Conservation (phyloP, 495 filamentous ascomycete genomes). For the Parathielavia hyrcaniae region DNA sequence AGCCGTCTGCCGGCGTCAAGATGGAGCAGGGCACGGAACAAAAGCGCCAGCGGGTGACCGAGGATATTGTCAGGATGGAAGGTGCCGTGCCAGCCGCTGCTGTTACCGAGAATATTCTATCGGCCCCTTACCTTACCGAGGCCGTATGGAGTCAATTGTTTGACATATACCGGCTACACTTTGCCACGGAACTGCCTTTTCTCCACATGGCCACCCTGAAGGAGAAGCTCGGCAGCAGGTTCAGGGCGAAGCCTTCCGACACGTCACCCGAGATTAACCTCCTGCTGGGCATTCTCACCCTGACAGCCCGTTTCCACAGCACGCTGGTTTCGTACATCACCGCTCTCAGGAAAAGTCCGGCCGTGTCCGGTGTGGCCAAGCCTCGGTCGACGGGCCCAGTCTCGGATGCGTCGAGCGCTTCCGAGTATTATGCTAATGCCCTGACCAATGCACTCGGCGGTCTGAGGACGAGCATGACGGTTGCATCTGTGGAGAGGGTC, state of each 20-base stretch:
- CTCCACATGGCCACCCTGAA: conserved; percentile 76
- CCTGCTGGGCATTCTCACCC: conserved; percentile 67
- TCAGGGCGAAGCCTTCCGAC: conserved; percentile 41
- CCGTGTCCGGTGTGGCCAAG: conserved; percentile 34
- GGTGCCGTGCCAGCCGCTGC: conserved; percentile 28
- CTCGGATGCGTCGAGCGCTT: conserved; percentile 58
- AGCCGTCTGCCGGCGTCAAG: conserved; percentile 43
- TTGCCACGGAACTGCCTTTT: conserved; percentile 75
- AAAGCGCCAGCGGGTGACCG: conserved; percentile 54
- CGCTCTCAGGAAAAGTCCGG: conserved; percentile 31
- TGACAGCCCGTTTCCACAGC: conserved; percentile 73
- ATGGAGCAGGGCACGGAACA: conserved; percentile 57
- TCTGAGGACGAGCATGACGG: conserved; percentile 49
- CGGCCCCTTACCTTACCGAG: conserved; percentile 54
- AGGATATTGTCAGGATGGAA: conserved; percentile 42
- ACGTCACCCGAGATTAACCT: conserved; percentile 48
- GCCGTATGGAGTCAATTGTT: conserved; percentile 66
- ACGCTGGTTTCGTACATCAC: conserved; percentile 59
- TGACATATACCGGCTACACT: conserved; percentile 77
- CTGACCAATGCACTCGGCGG: conserved; percentile 59
- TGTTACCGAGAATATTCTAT: conserved; percentile 45
- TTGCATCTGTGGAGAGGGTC: conserved; percentile 59
- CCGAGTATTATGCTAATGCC: conserved; percentile 72
- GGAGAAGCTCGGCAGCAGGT: conserved; percentile 42
- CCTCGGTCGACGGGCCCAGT: conserved; percentile 25